Evolutionary conservation across 345 rosid species (phyloP), one percentile per base, ranked within the genome.

Genomic region (Adansonia digitata): DNA sequence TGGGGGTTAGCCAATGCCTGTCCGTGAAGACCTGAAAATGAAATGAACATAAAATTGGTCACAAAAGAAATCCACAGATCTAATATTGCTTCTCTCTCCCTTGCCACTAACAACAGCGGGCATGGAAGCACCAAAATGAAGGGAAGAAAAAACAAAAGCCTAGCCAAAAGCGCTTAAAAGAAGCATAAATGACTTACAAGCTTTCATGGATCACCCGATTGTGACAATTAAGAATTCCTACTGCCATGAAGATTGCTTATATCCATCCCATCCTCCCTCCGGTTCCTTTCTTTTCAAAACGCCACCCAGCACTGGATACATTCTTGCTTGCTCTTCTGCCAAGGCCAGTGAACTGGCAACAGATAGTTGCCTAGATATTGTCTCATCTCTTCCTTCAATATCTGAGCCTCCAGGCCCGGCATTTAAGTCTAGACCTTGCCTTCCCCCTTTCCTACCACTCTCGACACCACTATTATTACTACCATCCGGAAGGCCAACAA

Each of bases 181-280:
- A 18, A 51, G 78, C 34, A 39, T 43, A 12, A 67, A 68, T 53
- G 62, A 80, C 89, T 83, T 81, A 87, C 93, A 80, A 69, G 83
- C 74, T 77, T 80, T 69, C 64, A 71, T 43, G 75, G 81, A 76
- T 56, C 81, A 77, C 81, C 45, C 65, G 57, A 69, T 59, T 63
- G n/a, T 53, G 75, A 66, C 39, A 76, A 46, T 5, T 1, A 77
- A 45, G 79, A 53, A 73, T 56, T 80, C 66, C 85, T 95, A 88
- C 80, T 90, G 93, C 97, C 98, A 91, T 64, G 94, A 83, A 26
- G 90, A 71, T 45, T 89, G 96, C 83, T 82, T 91, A 78, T 88
- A 89, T 59, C 90, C 88, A 73, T 94, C 98, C 97, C 97, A 88
- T 45, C 98, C 93, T 29, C 96, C 97, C 2, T 93, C 99, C 24